Conservation (phyloP, 108 stramenopile species). For the Tribonema minus region DNA sequence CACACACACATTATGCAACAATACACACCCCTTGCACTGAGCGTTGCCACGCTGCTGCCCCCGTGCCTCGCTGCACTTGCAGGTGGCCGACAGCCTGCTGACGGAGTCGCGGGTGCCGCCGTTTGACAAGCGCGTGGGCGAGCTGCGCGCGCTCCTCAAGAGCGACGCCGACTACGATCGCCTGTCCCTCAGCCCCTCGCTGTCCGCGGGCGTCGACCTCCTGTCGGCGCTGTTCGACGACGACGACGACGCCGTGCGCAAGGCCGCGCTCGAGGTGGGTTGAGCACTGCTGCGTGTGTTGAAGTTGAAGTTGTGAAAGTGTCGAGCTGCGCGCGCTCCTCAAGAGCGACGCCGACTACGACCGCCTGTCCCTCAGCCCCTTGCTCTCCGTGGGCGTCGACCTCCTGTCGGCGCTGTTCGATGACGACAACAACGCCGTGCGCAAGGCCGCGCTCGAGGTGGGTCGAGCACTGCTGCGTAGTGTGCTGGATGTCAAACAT, state of each 20-base stretch:
- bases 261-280: slow-evolving; percentile 65
- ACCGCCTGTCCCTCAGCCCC: slow-evolving; percentile 2
- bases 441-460: slow-evolving; percentile 68
- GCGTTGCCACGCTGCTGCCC: too few species aligned
- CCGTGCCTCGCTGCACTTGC: slow-evolving; percentile 56
- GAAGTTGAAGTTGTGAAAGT: too few species aligned
- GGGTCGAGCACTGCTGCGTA: too few species aligned
- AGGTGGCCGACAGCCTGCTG: slow-evolving; percentile 64
- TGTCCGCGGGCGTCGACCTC: slow-evolving; percentile 75
- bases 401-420: slow-evolving; percentile 77
- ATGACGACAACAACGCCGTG: slow-evolving; percentile 67
- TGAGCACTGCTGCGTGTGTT: background rate
- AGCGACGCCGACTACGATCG: slow-evolving; percentile 3
- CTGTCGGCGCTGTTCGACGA: slow-evolving; percentile 79
- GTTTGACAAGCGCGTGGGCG: slow-evolving; percentile 72
- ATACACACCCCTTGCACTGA: too few species aligned
- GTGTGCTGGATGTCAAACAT: too few species aligned
- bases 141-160: slow-evolving; percentile 66
- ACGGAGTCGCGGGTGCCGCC: slow-evolving; percentile 66
- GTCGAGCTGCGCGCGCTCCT: slow-evolving; percentile 72
- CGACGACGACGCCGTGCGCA: slow-evolving; percentile 62
- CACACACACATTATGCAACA: background rate
- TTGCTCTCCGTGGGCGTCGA: slow-evolving; percentile 70
- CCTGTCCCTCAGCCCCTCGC: slow-evolving; percentile 9
- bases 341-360: slow-evolving; percentile 9